These are phyloP conservation scores for Diaporthe amygdali DNA, from an alignment of 2,329 filamentous ascomycete genomes.

Conservation along the genomic window DNA sequence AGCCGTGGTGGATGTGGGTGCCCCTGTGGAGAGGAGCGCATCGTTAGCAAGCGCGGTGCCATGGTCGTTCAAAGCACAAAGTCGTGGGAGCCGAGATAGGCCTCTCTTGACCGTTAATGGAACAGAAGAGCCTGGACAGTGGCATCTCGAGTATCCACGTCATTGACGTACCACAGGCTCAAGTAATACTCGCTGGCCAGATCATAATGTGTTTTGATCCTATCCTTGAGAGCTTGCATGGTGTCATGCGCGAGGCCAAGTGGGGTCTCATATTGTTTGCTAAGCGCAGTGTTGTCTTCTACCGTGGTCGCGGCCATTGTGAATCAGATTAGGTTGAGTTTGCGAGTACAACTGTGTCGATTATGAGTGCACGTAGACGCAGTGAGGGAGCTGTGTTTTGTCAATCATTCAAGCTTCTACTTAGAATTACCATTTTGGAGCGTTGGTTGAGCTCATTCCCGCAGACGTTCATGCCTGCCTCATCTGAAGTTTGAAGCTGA, in stretches of 20 bases:
- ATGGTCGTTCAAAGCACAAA: not conserved
- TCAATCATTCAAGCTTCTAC: not conserved
- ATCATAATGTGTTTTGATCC: conserved; percentile 66
- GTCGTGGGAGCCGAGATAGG: not conserved
- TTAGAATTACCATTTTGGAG: not conserved
- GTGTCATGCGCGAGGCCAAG: conserved; percentile 50
- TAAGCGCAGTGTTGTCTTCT: conserved; percentile 42
- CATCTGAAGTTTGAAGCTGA: conserved; percentile 1
- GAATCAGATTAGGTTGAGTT: not conserved
- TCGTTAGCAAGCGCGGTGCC: not conserved
- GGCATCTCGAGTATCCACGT: not conserved
- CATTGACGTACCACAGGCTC: conserved; percentile 56
- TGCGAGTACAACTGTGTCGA: not conserved
- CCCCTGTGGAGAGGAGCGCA: conserved; percentile 47
- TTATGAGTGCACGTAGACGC: not conserved
- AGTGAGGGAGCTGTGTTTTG: not conserved
- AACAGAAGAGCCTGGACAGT: not conserved
- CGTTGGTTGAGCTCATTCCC: not conserved
- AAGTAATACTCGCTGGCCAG: conserved; percentile 67
- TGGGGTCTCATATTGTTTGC: conserved; percentile 51
- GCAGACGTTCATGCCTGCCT: not conserved
- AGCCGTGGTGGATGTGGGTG: conserved; percentile 68
- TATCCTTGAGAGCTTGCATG: conserved; percentile 57
- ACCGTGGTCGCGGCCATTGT: conserved; percentile 20
- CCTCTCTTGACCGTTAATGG: not conserved